Percentiles rank a stretch among this genome's conserved stretches.
Conservation (phyloP, 2,329 filamentous ascomycete species). For the Blastomyces percursus region DNA sequence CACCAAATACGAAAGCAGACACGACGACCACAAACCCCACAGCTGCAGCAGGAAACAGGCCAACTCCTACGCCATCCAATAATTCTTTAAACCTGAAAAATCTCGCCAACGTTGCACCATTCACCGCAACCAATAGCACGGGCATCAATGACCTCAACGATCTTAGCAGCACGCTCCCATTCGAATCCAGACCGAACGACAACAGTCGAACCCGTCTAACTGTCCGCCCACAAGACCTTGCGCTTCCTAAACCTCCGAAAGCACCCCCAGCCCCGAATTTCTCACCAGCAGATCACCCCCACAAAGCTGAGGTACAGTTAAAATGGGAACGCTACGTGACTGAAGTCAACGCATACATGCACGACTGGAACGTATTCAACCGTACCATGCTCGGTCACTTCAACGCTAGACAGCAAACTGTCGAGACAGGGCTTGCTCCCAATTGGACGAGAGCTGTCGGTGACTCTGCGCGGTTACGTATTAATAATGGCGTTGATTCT, state of each 20-base stretch:
- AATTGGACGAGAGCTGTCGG: slow-evolving; percentile 45
- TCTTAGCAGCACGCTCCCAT: slow-evolving; percentile 46
- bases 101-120: slow-evolving; percentile 41
- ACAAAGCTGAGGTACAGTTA: slow-evolving; percentile 33
- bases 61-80: slow-evolving; percentile 3
- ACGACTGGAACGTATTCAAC: slow-evolving; percentile 47
- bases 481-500: slow-evolving; percentile 15
- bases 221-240: slow-evolving; percentile 30
- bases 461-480: slow-evolving; percentile 30
- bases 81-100: slow-evolving; percentile 38
- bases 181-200: slow-evolving; percentile 43
- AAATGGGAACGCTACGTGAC: slow-evolving; percentile 43
- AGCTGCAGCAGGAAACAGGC: not conserved
- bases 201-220: slow-evolving; percentile 23
- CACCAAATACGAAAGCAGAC: slow-evolving; percentile 6
- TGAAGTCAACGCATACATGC: slow-evolving; percentile 46
- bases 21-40: slow-evolving; percentile 7
- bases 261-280: slow-evolving; percentile 33
- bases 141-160: slow-evolving; percentile 46
- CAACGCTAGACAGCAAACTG: slow-evolving; percentile 39
- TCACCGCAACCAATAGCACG: slow-evolving; percentile 34
- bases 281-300: slow-evolving; percentile 15
- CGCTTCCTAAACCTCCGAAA: slow-evolving; percentile 43
- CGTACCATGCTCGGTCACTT: slow-evolving; percentile 47
- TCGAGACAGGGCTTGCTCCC: slow-evolving; percentile 34